phyloP scores from a whole-genome alignment of 345 rosid species.

The Combretum micranthum region DNA sequence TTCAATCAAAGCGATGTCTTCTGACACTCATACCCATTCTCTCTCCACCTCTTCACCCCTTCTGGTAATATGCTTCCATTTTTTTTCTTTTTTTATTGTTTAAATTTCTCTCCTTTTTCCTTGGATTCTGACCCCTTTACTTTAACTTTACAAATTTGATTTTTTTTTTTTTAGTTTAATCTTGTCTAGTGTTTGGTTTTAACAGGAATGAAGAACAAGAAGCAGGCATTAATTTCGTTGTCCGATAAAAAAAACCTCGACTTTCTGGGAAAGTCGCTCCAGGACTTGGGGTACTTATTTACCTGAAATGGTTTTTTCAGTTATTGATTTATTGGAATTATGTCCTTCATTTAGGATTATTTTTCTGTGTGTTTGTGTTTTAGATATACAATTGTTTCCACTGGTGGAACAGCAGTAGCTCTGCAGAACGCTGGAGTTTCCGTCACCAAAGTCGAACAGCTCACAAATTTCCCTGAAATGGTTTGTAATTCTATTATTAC shows the following conservation, averaged over 20 bases:
- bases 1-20: no score
- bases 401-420: constrained; percentile 92
- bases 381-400: constrained; percentile 85
- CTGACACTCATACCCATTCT: no score
- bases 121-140: no score
- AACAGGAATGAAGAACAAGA: constrained; percentile 25
- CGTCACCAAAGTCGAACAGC: constrained; percentile 84
- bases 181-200: no score
- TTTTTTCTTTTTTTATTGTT: no score
- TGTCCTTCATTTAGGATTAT: background rate
- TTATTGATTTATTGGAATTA: background rate
- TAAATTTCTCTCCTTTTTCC: no score
- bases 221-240: constrained; percentile 73
- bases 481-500: constrained; percentile 18
- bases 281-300: constrained; percentile 48
- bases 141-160: no score
- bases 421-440: constrained; percentile 70
- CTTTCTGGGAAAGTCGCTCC: constrained; percentile 56
- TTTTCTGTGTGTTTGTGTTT: background rate
- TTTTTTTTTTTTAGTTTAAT: no score
- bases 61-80: no score
- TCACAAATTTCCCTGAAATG: constrained; percentile 90
- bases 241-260: constrained; percentile 66
- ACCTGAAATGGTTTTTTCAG: background rate
- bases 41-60: no score